Evolutionary conservation across 345 rosid genomes (phyloP), one percentile per base, ranked within the genome.

Genomic region (Pugionium cornutum): DNA sequence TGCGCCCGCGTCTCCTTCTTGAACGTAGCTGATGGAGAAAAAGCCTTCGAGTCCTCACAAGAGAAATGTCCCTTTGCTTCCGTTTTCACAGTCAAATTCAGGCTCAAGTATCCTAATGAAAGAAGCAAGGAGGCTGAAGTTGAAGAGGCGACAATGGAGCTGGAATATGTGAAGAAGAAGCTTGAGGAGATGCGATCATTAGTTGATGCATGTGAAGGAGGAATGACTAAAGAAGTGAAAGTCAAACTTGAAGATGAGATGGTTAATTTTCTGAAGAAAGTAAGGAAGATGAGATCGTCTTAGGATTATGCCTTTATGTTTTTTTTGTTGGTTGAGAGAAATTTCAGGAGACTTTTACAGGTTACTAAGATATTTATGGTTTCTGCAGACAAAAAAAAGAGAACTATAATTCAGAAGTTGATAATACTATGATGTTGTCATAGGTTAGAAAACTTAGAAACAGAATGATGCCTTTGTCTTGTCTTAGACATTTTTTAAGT

Each of bases 31-130:
- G 90, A 84, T 40, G 98, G 92, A 3, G 85, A 84, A 60, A 77
- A 75, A 33, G 98, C 98, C 49, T 82, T 84, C 39, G 84, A 77
- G 18, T 63, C 74, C 29, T 85, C 91, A 41, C 85, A 58, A 35
- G 61, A 62, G 65, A 62, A 42, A 2, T 54, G 43, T 43, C 74
- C 74, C 1, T 68, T 68, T 55, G 7, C 36, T 57, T 39, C 60
- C 41, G 27, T n/a, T 7, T 42, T 47, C 43, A 29, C 47, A 1
- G 50, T 55, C 28, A 74, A 48, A 8, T 74, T 68, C 65, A 67
- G 73, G 5, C 69, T 74, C 48, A 74, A 68, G 61, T 62, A 51
- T 54, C 63, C 77, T 27, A 79, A 74, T 42, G 72, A 75, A 39
- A 58, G 41, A 50, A 33, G 26, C 35, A 71, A 25, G 43, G 53